Evolutionary conservation across 2,329 filamentous ascomycete genomes (phyloP).

Genomic region (Trichoderma afroharzianum): DNA sequence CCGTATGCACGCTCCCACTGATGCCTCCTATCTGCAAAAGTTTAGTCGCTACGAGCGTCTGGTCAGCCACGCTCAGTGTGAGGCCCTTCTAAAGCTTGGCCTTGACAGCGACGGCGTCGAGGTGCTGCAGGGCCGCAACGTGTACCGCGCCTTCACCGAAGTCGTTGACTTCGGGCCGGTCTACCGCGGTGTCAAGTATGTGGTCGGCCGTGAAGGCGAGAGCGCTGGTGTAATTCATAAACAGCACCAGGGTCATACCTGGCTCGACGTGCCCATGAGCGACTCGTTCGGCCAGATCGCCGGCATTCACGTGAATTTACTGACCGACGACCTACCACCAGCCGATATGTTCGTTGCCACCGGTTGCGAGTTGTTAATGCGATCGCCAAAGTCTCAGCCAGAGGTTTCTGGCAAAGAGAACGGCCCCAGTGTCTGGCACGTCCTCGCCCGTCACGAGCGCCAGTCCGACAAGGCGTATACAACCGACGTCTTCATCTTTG

Average conservation of each 20-base stretch:
- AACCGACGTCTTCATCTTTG: background rate
- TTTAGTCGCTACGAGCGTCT: background rate
- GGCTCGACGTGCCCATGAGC: background rate
- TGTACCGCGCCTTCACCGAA: background rate
- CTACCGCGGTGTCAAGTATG: background rate
- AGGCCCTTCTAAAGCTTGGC: background rate
- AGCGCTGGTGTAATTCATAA: background rate
- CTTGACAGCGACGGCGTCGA: background rate
- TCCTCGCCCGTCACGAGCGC: background rate
- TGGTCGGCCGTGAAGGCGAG: background rate
- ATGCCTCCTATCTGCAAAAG: background rate
- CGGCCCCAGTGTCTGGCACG: background rate
- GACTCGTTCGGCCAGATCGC: background rate
- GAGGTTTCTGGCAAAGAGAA: background rate
- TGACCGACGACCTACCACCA: background rate
- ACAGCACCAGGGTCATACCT: background rate
- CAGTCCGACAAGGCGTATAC: background rate
- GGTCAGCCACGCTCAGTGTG: background rate
- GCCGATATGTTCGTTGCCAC: background rate
- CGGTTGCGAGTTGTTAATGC: background rate
- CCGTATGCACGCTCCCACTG: background rate
- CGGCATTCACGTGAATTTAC: background rate
- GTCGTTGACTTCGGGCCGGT: background rate
- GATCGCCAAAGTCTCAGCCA: background rate
- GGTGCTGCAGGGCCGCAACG: background rate